Base-by-base conservation (phyloP, 2,329 filamentous ascomycete genomes). In the Alternaria sp. region DNA sequence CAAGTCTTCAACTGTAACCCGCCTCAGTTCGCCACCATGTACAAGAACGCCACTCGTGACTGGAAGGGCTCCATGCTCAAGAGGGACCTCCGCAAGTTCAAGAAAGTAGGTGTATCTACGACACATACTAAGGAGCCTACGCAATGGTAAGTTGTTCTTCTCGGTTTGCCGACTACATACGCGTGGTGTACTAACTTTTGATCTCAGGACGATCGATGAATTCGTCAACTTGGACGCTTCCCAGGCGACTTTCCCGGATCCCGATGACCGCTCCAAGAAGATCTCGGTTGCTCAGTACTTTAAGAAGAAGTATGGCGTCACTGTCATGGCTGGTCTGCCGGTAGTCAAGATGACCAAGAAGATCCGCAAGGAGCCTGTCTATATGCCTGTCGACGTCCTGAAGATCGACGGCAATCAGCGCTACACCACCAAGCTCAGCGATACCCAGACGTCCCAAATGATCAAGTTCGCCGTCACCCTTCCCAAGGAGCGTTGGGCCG, bases 401-500 rank as follows among this genome's bases (percentile, higher is more conserved):
- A 78, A 75, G 12, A 82, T 89, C 63, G 79, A 84, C 45, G 75
- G 80, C 5, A 86, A 88, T 36, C 86, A 89, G 76, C 84, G 85
- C 3, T 89, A 87, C 71, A 82, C 81, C 4, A 85, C 80, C 75
- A 90, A 90, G 78, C 76, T 89, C 50, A 85, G 84, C 54, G 87
- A 89, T 58, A 73, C 75, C 0, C 85, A 97, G 81, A 97, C 95
- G 0, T 83, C 90, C 0, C 81, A 86, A 6, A 99, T 99, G 96
- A 97, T 99, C 83, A 95, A 91, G 79, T 93, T 95, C 72, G 94
- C 95, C 0, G 95, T 97, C 5, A 93, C 91, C 6, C 86, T 90
- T 1, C 96, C 96, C 0, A 77, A 78, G 0, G 77, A 89, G 28
- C 91, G 96, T n/a, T 87, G 88, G 68, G 71, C 77, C 0, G 88